Evolutionary conservation across 2,329 filamentous ascomycete genomes (phyloP).

Genomic region (Sarocladium brachiariae): DNA sequence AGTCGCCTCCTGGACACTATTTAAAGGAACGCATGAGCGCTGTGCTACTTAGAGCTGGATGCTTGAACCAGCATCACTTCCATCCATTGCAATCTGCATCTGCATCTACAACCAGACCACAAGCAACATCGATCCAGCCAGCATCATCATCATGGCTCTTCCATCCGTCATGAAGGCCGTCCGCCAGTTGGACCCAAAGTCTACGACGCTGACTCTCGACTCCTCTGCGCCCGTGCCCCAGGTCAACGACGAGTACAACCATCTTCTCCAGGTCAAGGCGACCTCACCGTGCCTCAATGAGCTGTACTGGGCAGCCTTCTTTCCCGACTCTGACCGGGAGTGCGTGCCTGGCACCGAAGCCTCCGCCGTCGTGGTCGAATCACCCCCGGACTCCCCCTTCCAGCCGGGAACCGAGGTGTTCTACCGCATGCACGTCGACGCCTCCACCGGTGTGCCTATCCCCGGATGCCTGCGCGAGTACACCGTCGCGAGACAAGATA

Average conservation of each 20-base stretch:
- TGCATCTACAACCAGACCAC: no score
- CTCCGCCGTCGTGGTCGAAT: constrained; percentile 27
- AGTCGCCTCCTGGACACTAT: no score
- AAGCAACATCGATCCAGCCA: no score
- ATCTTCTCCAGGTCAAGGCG: constrained; percentile 25
- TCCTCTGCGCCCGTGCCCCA: constrained; percentile 13
- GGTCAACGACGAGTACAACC: constrained; percentile 18
- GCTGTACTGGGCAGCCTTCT: constrained; percentile 22
- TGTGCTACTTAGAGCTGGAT: no score
- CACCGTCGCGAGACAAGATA: constrained; percentile 21
- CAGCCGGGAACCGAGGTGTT: constrained; percentile 28
- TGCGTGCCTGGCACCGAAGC: constrained; percentile 30
- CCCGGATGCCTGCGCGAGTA: constrained; percentile 27
- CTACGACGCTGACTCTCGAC: constrained; percentile 2
- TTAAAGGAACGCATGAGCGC: no score
- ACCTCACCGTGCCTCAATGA: constrained; percentile 26
- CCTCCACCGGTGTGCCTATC: constrained; percentile 14
- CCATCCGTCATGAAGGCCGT: constrained; percentile 1
- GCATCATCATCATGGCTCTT: not conserved
- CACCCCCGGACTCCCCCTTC: constrained; percentile 24
- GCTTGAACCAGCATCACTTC: no score
- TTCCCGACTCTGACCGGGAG: constrained; percentile 16
- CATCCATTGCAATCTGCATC: no score
- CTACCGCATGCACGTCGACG: constrained; percentile 19
- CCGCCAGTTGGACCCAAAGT: constrained; percentile 8